A percentile compares a stretch with the other conserved stretches of the same genome.
Evolutionary conservation across 208 protist genomes (phyloP).

Genomic region (Sergeia podlipaevii): DNA sequence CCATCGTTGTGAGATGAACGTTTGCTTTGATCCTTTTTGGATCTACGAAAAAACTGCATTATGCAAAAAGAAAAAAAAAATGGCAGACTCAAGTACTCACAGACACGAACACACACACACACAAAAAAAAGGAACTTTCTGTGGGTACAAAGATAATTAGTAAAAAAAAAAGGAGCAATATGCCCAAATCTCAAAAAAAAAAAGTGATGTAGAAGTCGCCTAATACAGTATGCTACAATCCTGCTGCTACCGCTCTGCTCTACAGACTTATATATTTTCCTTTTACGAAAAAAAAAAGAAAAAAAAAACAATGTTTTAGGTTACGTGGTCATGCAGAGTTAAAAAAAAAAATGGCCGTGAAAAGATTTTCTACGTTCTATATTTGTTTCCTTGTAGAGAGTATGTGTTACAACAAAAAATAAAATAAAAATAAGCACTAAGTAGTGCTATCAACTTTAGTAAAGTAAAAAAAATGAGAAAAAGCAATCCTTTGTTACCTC

Average conservation of each 20-base stretch:
- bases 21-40: background rate
- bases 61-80: conserved; percentile 5
- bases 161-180: background rate
- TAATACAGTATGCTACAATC: background rate
- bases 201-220: conserved; percentile 3
- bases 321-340: background rate
- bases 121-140: conserved; percentile 1
- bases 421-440: too few species aligned
- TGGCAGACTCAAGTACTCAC: background rate
- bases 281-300: conserved; percentile 8
- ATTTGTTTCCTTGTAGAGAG: background rate
- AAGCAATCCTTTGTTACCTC: too few species aligned
- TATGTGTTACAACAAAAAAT: background rate
- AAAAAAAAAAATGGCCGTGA: background rate
- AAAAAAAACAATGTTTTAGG: background rate
- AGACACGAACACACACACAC: background rate
- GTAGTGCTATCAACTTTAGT: too few species aligned
- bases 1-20: background rate
- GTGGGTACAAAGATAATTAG: background rate
- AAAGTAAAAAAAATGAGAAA: too few species aligned
- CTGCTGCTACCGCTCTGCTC: too few species aligned
- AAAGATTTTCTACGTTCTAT: background rate
- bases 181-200: conserved; percentile 10
- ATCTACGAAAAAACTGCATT: background rate
- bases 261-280: background rate